Evolutionary conservation across 371 early-diverging fungal genomes (phyloP), one percentile per base, ranked within the genome.

Genomic region (Batkoa obscura): DNA sequence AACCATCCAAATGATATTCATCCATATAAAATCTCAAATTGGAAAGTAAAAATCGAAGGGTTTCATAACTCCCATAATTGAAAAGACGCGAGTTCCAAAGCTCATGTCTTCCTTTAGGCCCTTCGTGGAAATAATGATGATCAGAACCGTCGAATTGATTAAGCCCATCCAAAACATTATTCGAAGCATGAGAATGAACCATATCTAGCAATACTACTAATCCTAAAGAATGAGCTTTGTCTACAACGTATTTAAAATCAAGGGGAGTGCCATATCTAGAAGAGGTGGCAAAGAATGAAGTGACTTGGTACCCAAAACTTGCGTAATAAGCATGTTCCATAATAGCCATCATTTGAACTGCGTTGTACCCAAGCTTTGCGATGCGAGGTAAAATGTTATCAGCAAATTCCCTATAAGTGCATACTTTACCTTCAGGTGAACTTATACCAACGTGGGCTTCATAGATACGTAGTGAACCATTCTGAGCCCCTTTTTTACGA

Each of bases 301-400:
- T 91, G 43, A 96, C 93, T 66, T 96, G 94, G 65, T 96, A 96
- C 1, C 96, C 96, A 64, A 95, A 95, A 5, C 84, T 83, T 38
- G 94, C 96, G 63, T 94, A 96, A 67, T 96, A 96, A n/a, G 94
- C 93, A 60, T 96, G 96, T 66, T 96, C 96, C 94, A 93, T 93
- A 43, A 96, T 72, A 38, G 94, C 96, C 96, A 96, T 96, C 45
- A 96, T 65, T 70, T 96, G 94, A 60, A 96, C 85, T 0, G 82
- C 71, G 67, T 96, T 94, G 75, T 95, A 95, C 0, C 93, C 93
- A 8, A 90, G 74, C 54, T 83, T 69, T 55, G 75, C 75, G 66
- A 95, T 89, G 56, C 90, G 75, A 23, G 90, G 92, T n/a, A 95
- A 70, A 6, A 88, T 78, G 53, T 88, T 79, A 45, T 74, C 65